Conservation (phyloP, 257 asterid genomes). For the Capsicum rhomboideum region DNA sequence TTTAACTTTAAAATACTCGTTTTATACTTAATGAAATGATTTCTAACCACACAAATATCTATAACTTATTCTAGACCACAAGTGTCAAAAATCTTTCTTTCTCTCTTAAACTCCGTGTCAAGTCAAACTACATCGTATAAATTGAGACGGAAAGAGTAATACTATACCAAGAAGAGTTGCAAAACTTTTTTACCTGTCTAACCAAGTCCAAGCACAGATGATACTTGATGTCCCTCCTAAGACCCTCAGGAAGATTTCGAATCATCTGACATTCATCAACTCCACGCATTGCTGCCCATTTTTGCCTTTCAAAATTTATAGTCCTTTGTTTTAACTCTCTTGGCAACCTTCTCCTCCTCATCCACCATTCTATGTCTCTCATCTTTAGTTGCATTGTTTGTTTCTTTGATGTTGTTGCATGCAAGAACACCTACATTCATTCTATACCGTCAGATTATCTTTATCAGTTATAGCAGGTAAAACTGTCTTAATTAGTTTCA, state of each 20-base stretch:
- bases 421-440: constrained; percentile 24
- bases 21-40: no score
- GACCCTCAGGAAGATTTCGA: constrained; percentile 26
- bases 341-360: constrained; percentile 24
- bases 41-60: no score
- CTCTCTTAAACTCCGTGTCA: no score
- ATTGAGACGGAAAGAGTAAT: no score
- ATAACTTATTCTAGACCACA: no score
- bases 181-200: not conserved
- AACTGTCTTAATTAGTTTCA: no score
- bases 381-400: constrained; percentile 23
- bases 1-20: no score
- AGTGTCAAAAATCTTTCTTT: no score
- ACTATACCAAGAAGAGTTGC: no score
- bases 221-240: constrained; percentile 31
- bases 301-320: constrained; percentile 14
- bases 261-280: constrained; percentile 22
- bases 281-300: constrained; percentile 25
- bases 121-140: no score
- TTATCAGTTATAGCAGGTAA: no score
- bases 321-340: constrained; percentile 17
- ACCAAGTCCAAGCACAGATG: constrained; percentile 25
- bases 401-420: constrained; percentile 23
- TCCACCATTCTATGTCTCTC: constrained; percentile 30
- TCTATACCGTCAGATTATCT: no score